Evolutionary conservation across 805 yeast genomes (phyloP).

Genomic region (Naumovozyma castellii): DNA sequence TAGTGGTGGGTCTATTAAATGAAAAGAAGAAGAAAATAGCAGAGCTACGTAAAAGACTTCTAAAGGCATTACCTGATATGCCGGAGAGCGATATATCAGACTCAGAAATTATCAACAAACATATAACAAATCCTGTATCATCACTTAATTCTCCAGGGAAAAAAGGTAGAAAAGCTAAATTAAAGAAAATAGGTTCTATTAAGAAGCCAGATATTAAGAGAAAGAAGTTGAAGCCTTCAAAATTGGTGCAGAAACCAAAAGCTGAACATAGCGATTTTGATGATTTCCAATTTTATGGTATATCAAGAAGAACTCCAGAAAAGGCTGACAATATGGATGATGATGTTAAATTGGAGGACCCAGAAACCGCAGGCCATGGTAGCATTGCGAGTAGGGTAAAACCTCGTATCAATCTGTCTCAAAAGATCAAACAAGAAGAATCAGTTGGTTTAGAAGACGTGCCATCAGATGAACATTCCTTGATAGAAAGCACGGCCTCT

Average conservation of each 20-base stretch:
- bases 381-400: background rate
- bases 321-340: background rate
- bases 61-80: slow-evolving; percentile 3
- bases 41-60: slow-evolving; percentile 7
- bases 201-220: background rate
- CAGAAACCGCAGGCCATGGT: background rate
- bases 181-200: background rate
- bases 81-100: slow-evolving; percentile 8
- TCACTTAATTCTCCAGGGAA: slow-evolving; percentile 21
- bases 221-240: background rate
- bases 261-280: slow-evolving; percentile 6
- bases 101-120: slow-evolving; percentile 11
- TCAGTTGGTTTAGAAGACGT: background rate
- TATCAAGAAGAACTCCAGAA: slow-evolving; percentile 5
- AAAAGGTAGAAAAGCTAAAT: background rate
- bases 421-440: background rate
- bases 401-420: background rate
- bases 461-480: slow-evolving; percentile 2
- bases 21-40: slow-evolving; percentile 21
- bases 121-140: slow-evolving; percentile 12
- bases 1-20: slow-evolving; percentile 18
- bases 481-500: too few relatives aligned
- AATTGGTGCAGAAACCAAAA: background rate
- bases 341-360: slow-evolving; percentile 4
- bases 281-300: slow-evolving; percentile 19